Evolutionary conservation across 2,329 filamentous ascomycete species (phyloP), one percentile per base, ranked within the genome.

Genomic region (Cladosporium sp.): DNA sequence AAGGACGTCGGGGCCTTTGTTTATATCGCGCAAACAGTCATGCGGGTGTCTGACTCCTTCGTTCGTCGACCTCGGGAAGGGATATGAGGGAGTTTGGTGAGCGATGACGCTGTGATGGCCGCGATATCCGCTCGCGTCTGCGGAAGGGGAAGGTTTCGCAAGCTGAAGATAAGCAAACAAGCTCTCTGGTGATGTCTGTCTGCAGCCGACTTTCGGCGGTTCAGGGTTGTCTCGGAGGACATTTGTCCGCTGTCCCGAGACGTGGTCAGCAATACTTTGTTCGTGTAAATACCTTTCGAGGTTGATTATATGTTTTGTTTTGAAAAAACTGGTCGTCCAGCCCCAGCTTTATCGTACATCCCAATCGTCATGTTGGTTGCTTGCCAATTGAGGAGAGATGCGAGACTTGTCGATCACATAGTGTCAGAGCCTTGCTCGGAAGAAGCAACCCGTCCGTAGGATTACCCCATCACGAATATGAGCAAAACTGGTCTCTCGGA

Each of bases 101-200:
- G 44, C 51, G 36, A 64, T 64, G 61, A 57, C 51, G 61, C 28
- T 55, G 52, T 24, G n/a, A 34, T 34, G 41, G 59, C 59, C 59
- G 52, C 52, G 52, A 55, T 55, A n/a, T 30, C 52, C 28, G 52
- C 52, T 30, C 7, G 52, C 30, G 49, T n/a, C 60, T 55, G 47
- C 49, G 47, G 60, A 54, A 54, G 60, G 60, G 24, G 60, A 63
- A 63, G 60, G 60, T 63, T 63, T 63, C 24, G 28, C 52, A 55
- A 34, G 28, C 32, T 34, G 59, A 34, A 21, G 59, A 34, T 34
- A 61, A 61, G 59, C 57, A 41, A 36, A 28, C 26, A 41, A 61
- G 41, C 59, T 32, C 28, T 21, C 52, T 32, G 30, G 41, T 61
- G 38, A 61, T 61, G 38, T 47, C 55, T 36, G 26, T 15, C 15